These are phyloP conservation scores for Eutreptiella sp. DNA, from an alignment of 208 protist species.

Conservation along the genomic window DNA sequence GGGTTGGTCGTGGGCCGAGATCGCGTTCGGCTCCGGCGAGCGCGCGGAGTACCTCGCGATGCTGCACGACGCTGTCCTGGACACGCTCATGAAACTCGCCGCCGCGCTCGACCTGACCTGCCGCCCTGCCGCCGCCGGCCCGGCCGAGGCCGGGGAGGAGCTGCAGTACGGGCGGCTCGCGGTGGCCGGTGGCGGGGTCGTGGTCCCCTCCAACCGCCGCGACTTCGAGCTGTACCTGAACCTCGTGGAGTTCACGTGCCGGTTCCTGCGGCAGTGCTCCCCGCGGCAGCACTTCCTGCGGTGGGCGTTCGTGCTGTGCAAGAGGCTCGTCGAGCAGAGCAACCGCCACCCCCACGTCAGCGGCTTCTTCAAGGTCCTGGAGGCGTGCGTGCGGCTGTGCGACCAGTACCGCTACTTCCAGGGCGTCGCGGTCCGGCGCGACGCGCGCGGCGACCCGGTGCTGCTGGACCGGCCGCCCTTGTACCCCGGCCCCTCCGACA, in stretches of 20 bases:
- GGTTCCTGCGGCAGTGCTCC: background rate
- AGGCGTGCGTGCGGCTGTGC: conserved; percentile 26
- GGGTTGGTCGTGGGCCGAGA: conserved; percentile 17
- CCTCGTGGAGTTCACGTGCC: conserved; percentile 13
- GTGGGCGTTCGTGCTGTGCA: conserved; percentile 10
- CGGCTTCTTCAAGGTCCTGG: conserved; percentile 46
- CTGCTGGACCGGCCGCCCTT: background rate
- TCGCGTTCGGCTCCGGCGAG: background rate
- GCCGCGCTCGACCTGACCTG: conserved; percentile 16
- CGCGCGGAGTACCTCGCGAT: background rate
- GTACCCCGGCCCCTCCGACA: background rate
- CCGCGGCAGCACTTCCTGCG: background rate
- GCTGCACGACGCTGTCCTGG: conserved; percentile 2
- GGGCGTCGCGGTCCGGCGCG: background rate
- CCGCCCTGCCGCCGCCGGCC: background rate
- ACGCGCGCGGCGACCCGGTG: background rate
- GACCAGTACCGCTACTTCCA: conserved; percentile 1
- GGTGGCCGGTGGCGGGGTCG: background rate
- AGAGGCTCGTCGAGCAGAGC: background rate
- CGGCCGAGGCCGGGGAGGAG: background rate
- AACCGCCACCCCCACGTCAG: conserved; percentile 32
- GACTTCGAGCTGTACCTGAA: conserved; percentile 39
- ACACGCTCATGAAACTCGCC: conserved; percentile 8
- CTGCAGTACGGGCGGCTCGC: background rate
- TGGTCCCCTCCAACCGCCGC: conserved; percentile 3